Conservation (phyloP, 2,329 filamentous ascomycete genomes). For the Atkinsonella texensis region DNA sequence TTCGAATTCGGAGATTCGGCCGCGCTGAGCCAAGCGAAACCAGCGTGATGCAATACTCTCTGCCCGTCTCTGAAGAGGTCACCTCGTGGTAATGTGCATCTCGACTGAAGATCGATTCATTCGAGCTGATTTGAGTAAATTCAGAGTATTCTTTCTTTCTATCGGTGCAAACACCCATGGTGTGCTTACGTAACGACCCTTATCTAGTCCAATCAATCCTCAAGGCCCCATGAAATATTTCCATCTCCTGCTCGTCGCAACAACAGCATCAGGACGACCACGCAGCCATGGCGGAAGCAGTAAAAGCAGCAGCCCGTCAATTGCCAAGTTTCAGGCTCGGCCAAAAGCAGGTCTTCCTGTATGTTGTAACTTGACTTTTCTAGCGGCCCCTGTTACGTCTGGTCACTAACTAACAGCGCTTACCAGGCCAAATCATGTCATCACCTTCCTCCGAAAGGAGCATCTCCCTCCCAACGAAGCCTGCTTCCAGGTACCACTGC, state of each 20-base stretch:
- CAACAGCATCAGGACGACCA: slow-evolving; percentile 11
- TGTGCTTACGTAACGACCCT: slow-evolving; percentile 6
- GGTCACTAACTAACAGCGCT: not conserved
- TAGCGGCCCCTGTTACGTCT: not conserved
- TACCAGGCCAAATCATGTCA: slow-evolving; percentile 63
- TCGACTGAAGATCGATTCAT: too few species aligned
- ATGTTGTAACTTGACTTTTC: slow-evolving; percentile 12
- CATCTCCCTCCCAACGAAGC: slow-evolving; percentile 68
- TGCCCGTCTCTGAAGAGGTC: too few species aligned
- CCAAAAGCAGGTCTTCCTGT: slow-evolving; percentile 45
- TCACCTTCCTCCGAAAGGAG: slow-evolving; percentile 64
- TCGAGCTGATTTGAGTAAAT: too few species aligned
- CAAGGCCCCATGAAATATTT: slow-evolving; percentile 4
- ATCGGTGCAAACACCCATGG: too few species aligned
- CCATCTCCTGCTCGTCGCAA: slow-evolving; percentile 8
- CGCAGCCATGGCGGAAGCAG: slow-evolving; percentile 28
- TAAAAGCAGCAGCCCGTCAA: slow-evolving; percentile 24
- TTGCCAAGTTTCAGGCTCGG: slow-evolving; percentile 36
- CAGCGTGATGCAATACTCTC: too few species aligned
- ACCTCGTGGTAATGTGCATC: too few species aligned
- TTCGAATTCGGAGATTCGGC: too few species aligned
- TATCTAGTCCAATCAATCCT: not conserved
- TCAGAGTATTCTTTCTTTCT: too few species aligned
- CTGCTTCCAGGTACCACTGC: slow-evolving; percentile 80
- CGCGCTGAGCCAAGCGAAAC: too few species aligned